Base-by-base conservation (phyloP, 441 rosid species). In the Erysimum cheiri region DNA sequence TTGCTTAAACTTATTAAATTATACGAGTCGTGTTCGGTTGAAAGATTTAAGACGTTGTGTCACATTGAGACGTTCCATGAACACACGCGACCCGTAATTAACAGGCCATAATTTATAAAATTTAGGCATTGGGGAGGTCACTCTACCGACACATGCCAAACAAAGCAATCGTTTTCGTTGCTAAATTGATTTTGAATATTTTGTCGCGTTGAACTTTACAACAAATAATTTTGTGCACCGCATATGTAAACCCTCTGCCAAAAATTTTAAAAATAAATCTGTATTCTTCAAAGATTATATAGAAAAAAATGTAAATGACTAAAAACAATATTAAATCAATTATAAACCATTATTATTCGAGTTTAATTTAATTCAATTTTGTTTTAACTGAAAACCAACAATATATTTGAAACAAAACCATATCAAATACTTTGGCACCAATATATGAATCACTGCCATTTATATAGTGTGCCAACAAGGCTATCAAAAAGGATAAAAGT, bases 21-120 rank as follows among this genome's bases (percentile, higher is more conserved):
- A 15, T n/a, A 22, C 19, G 78, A 74, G 61, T 61, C 74, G 70
- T 74, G 74, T 60, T 68, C 31, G 32, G 64, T 56, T 68, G 73
- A 68, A 74, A 68, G 64, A 37, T 44, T 68, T 40, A 67, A 53
- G 63, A 26, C 46, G 60, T 37, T 54, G 65, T 61, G 78, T 52
- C 64, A 68, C 31, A 37, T 47, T 40, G 73, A 54, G 39, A 61
- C 54, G 78, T 46, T 68, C 15, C 53, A 29, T 62, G 64, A 28
- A 68, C 39, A 68, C 39, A 74, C 64, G 64, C 53, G 28, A 67
- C 48, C 19, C 71, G 28, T 73, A 50, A 53, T 53, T 53, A 29
- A 41, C 58, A 14, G 46, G 31, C 59, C 73, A 7, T n/a, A 55
- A 17, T 28, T 46, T 33, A 33, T 10, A 13, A 31, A 40, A 0